phyloP scores from a whole-genome alignment of 2,329 filamentous ascomycete genomes.

The Aspergillus sp. region DNA sequence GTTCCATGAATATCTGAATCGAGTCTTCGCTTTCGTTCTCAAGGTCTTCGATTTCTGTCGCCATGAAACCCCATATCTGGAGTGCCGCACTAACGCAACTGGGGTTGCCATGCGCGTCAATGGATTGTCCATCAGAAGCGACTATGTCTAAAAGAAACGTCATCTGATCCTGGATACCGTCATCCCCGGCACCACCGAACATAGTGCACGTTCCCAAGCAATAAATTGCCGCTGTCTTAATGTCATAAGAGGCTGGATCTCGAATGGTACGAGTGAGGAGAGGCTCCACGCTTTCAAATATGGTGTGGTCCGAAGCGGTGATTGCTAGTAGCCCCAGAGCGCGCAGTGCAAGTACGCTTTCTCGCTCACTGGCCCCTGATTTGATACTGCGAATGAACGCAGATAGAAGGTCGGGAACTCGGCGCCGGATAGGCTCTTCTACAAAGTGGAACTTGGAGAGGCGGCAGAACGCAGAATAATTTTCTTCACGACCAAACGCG shows the following conservation, averaged over 20 bases:
- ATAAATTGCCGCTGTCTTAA: slow-evolving; percentile 72
- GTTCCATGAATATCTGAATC: slow-evolving; percentile 79
- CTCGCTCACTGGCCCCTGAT: slow-evolving; percentile 65
- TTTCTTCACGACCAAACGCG: slow-evolving; percentile 66
- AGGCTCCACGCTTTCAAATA: slow-evolving; percentile 63
- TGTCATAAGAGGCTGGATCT: slow-evolving; percentile 63
- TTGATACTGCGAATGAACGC: slow-evolving; percentile 71
- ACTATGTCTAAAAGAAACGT: slow-evolving; percentile 75
- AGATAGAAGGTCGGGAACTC: slow-evolving; percentile 61
- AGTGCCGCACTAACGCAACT: slow-evolving; percentile 72
- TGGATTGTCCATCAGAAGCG: slow-evolving; percentile 72
- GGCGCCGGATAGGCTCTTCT: slow-evolving; percentile 59
- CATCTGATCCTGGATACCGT: slow-evolving; percentile 70
- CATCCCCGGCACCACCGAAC: slow-evolving; percentile 71
- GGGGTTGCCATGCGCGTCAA: slow-evolving; percentile 70
- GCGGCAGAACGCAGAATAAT: slow-evolving; percentile 61
- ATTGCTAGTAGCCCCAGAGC: slow-evolving; percentile 70
- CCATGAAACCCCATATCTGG: slow-evolving; percentile 76
- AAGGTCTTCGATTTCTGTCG: slow-evolving; percentile 73
- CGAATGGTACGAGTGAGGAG: slow-evolving; percentile 63
- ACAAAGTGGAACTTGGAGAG: slow-evolving; percentile 69
- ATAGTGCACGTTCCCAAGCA: slow-evolving; percentile 70
- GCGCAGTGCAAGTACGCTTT: slow-evolving; percentile 69
- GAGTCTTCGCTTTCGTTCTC: slow-evolving; percentile 69
- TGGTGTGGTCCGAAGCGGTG: slow-evolving; percentile 62